These are phyloP conservation scores for Ustilago hordei DNA, from an alignment of 1,284 basidiomycete genomes.

Conservation along the genomic window DNA sequence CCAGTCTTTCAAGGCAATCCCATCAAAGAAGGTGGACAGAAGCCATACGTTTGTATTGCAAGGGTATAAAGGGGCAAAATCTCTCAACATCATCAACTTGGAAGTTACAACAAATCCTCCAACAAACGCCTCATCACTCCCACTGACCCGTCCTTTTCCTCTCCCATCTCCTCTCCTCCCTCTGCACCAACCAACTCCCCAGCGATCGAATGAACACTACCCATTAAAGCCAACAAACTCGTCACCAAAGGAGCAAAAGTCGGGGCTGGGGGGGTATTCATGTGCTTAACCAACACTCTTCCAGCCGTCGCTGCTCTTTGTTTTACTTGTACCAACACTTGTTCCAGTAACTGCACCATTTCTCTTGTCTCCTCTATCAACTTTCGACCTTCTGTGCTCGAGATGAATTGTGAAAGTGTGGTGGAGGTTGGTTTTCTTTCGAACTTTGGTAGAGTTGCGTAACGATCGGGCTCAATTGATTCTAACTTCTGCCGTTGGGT, in stretches of 20 bases:
- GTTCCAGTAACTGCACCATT: background rate
- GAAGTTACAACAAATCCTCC: background rate
- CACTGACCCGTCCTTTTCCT: background rate
- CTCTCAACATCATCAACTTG: no score
- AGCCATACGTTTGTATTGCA: no score
- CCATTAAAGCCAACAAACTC: slow-evolving; percentile 13
- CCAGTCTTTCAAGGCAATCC: no score
- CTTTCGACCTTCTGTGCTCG: background rate
- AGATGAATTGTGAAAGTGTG: background rate
- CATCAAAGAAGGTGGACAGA: no score
- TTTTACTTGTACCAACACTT: background rate
- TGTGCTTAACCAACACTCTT: slow-evolving; percentile 9
- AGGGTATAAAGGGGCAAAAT: no score
- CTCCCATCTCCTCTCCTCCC: background rate
- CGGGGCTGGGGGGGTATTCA: slow-evolving; percentile 45
- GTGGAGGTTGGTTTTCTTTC: background rate
- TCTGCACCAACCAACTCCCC: background rate
- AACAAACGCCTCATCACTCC: background rate
- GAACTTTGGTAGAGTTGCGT: slow-evolving; percentile 5
- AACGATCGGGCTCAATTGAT: background rate
- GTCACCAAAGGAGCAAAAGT: slow-evolving; percentile 38
- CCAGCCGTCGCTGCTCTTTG: background rate
- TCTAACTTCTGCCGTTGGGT: background rate
- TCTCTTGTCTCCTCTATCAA: background rate
- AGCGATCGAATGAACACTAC: background rate